Base-by-base conservation (phyloP, 108 stramenopile species). In the Stephanodiscus minutulus region DNA sequence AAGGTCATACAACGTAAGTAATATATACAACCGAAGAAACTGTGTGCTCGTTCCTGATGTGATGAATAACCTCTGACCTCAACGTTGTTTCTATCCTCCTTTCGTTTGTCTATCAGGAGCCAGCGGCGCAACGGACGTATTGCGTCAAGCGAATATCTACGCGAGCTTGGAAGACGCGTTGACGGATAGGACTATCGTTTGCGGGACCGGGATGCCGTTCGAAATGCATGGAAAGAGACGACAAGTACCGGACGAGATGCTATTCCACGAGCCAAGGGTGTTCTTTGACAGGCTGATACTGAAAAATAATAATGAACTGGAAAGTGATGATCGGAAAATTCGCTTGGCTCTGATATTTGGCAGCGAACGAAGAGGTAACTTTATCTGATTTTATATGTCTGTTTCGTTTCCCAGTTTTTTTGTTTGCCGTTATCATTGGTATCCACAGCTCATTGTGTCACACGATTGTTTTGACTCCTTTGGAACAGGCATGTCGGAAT, bases 181-280 rank as follows among this genome's bases (percentile, higher is more conserved):
- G 20, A 60, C 73, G 20, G 83, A 71, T 21, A 66, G 28, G 29
- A 57, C 47, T 56, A 53, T 86, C 25, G 41, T 70, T 10, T 89
- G 88, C 81, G 88, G 82, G 0, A 89, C 86, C 4, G 86, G 86
- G 0, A 89, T 89, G 88, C 88, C 88, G 2, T 37, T 76, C 37
- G 88, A 89, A 52, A 87, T 89, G 88, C 46, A 62, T 22, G 68
- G 54, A 39, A 56, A 68, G 24, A 66, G 86, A 21, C 37, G 20
- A 18, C 27, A 4, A 12, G 27, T 29, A 28, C 4, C 15, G 28
- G 8, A 28, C 12, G 41, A 50, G 46, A 72, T 54, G 72, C 35
- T 21, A 3, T 86, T 78, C 60, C 17, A 67, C 9, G 82, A 77
- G 31, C 86, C 88, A 6, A 57, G 88, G 48, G 22, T 47, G 0